Evolutionary conservation across 306 rosid species (phyloP).

Genomic region (Vigna radiata): DNA sequence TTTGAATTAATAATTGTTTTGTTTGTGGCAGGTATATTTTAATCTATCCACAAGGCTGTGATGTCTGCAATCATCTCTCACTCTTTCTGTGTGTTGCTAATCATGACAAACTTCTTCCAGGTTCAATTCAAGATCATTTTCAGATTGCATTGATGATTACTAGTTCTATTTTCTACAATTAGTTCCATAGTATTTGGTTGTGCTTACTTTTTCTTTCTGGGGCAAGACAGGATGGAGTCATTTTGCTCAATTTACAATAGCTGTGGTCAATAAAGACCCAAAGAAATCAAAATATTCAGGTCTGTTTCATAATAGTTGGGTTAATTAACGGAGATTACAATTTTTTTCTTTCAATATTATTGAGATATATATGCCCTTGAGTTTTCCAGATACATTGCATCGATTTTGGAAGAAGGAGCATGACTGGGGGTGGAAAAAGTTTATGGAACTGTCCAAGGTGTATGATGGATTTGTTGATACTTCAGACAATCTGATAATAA

Average conservation of each 20-base stretch:
- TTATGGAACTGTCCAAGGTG: slow-evolving; percentile 97
- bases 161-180: slow-evolving; percentile 26
- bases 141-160: slow-evolving; percentile 18
- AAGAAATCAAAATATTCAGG: slow-evolving; percentile 97
- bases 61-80: slow-evolving; percentile 97
- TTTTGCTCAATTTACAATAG: slow-evolving; percentile 97
- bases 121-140: slow-evolving; percentile 48
- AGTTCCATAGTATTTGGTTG: slow-evolving; percentile 26
- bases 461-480: slow-evolving; percentile 93
- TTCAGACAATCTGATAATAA: slow-evolving; percentile 91
- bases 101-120: slow-evolving; percentile 99
- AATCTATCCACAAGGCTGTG: slow-evolving; percentile 98
- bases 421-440: slow-evolving; percentile 99
- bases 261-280: slow-evolving; percentile 95
- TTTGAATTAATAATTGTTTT: slow-evolving; percentile 41
- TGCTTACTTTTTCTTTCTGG: slow-evolving; percentile 35
- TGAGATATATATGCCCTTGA: slow-evolving; percentile 39
- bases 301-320: slow-evolving; percentile 51
- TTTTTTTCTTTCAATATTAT: slow-evolving; percentile 18
- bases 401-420: slow-evolving; percentile 99
- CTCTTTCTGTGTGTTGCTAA: slow-evolving; percentile 95
- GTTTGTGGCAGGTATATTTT: slow-evolving; percentile 86
- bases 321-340: slow-evolving; percentile 37
- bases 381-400: slow-evolving; percentile 87
- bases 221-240: slow-evolving; percentile 86